Base-by-base conservation (phyloP, 345 rosid genomes). In the Gossypium ekmanianum region DNA sequence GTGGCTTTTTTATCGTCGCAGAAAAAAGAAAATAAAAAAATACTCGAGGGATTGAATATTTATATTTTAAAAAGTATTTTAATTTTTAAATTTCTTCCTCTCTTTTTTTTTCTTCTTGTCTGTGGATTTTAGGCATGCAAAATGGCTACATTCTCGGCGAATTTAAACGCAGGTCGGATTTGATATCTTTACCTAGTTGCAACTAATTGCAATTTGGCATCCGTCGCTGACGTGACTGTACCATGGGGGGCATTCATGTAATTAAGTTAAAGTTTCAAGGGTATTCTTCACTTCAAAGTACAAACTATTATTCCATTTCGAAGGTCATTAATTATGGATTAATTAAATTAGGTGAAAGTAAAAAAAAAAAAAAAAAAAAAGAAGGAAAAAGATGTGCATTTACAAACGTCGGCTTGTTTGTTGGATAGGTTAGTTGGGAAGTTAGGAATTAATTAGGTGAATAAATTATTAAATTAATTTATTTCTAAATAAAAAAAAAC, bases 401-500 rank as follows among this genome's bases (percentile, higher is more conserved):
- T 73, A 80, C 54, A 29, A 34, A 6, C 64, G 87, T 82, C 82
- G 87, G 83, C 79, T 64, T 27, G 81, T 79, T 82, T 71, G 87
- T 82, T 77, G 80, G 78, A 6, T 5, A 44, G 75, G 77, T 84
- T 84, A 1, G 84, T 78, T 84, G 83, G 75, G 64, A 17, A 0
- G 69, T 65, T 74, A 68, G 74, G 75, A 65, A 76, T 83, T 83
- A 66, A 83, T 80, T 80, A 54, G 61, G 75, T 78, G 66, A 63
- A 76, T 74, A 29, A 66, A 52, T 29, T 10, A 52, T 17, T 54
- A 70, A n/a, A 47, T 13, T 11, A 22, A 8, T 50, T 68, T 47
- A 22, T 14, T 68, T 16, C 27, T 2, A 48, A 50, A 14, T 7
- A 43, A 43, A 65, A 64, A 65, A 64, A 41, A 22, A 64, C 39